phyloP scores from a whole-genome alignment of 805 yeast species.

The Teunomyces funiuensis region DNA sequence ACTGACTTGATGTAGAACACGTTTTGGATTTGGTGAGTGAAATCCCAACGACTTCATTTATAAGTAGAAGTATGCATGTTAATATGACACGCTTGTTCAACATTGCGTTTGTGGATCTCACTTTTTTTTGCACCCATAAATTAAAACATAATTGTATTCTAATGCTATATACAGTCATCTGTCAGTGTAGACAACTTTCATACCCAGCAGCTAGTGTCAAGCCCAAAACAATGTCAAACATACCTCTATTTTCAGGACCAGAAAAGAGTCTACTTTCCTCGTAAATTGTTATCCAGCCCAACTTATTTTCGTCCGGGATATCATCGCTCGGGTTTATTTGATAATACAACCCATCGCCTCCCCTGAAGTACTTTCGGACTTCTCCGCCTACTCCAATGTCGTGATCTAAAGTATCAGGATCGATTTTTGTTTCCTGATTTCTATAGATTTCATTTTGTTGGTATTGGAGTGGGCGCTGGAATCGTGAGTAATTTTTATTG shows the following conservation, averaged over 20 bases:
- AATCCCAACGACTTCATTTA: not conserved
- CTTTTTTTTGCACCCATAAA: conserved; percentile 2
- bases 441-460: not conserved
- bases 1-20: conserved; percentile 7
- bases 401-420: conserved; percentile 13
- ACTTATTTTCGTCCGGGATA: conserved; percentile 55
- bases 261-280: conserved; percentile 39
- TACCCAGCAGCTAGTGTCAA: conserved; percentile 53
- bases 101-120: not conserved
- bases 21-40: conserved; percentile 3
- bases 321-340: conserved; percentile 54
- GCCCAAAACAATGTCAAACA: conserved; percentile 57
- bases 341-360: conserved; percentile 57
- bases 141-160: no score
- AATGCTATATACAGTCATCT: not conserved
- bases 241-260: conserved; percentile 32
- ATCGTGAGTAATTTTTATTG: conserved; percentile 17
- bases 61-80: no score
- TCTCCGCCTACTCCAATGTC: conserved; percentile 26
- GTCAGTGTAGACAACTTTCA: conserved; percentile 19
- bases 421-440: not conserved
- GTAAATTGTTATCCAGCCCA: conserved; percentile 66
- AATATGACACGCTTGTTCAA: not conserved
- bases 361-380: conserved; percentile 33
- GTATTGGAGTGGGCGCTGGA: conserved; percentile 4